Base-by-base conservation (phyloP, 2,329 filamentous ascomycete species). In the Aotearoamyces nothofagi region DNA sequence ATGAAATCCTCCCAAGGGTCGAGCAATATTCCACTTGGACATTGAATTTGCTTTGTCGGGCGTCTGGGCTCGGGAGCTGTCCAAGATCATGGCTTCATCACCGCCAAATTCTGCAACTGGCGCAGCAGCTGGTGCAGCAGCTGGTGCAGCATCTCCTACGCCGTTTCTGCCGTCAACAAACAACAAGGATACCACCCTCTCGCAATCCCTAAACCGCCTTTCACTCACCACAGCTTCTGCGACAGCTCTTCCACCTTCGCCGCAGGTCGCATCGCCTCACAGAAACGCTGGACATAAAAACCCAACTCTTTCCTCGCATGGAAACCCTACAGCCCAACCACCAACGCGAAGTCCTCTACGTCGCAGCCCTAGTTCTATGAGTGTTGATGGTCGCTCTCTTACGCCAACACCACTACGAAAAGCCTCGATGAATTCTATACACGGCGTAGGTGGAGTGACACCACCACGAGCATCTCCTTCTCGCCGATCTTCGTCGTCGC, bases 181-280 rank as follows among this genome's bases (percentile, higher is more conserved):
- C 32, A 24, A 17, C 22, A 29, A 27, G n/a, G 26, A 34, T 17
- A 34, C 33, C 26, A 54, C 51, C 28, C 43, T 61, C 35, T 45
- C 55, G 19, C 51, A 52, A 30, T 59, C 60, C 15, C 49, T 64
- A 29, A 51, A 53, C 34, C 56, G 58, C 31, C 57, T 66, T 27
- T 45, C 45, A 7, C 35, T 44, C 22, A 36, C 20, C 26, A 23
- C 25, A 15, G 34, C 28, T 13, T 28, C 30, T 16, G 22, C 28
- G 10, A 28, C 31, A 17, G 22, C 29, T 19, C 30, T 26, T 10
- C 33, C 26, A 2, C 27, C 26, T 31, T 32, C 29, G 10, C 33
- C 25, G 13, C 12, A 27, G 14, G 10, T 27, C 9, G 12, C 25
- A 5, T 17, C 15, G 7, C 14, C 25, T 10, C 8, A 17, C 13